Conservation (phyloP, 2,329 filamentous ascomycete species). For the Hymenoscyphus fructigenus region DNA sequence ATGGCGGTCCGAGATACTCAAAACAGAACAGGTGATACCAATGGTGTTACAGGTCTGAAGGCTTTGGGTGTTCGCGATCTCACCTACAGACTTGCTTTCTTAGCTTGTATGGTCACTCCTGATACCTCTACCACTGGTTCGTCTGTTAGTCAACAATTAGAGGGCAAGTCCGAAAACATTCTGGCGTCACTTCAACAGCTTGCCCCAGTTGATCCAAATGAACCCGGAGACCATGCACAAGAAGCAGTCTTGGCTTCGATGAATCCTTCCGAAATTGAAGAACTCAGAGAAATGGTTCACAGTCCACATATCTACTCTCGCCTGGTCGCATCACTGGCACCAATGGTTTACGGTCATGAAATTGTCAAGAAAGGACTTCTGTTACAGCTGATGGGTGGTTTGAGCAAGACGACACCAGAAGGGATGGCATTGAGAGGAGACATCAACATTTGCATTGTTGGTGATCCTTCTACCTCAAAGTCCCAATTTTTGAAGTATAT, state of each 20-base stretch:
- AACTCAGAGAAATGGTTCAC: constrained; percentile 90
- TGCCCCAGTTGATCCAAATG: constrained; percentile 63
- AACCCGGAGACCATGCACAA: constrained; percentile 81
- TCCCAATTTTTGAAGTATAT: constrained; percentile 98
- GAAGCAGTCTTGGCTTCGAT: constrained; percentile 83
- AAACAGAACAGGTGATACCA: constrained; percentile 74
- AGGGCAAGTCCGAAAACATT: constrained; percentile 78
- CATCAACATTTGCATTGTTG: constrained; percentile 98
- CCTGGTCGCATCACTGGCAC: constrained; percentile 88
- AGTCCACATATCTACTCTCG: constrained; percentile 92
- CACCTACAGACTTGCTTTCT: constrained; percentile 93
- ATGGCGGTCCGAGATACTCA: constrained; percentile 82
- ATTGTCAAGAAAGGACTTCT: constrained; percentile 97
- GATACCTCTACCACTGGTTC: constrained; percentile 81
- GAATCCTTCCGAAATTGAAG: constrained; percentile 83
- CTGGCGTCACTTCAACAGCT: constrained; percentile 78
- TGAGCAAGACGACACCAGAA: constrained; percentile 87
- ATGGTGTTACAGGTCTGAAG: constrained; percentile 84
- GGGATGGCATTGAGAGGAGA: constrained; percentile 95
- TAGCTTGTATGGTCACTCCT: constrained; percentile 92
- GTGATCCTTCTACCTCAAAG: constrained; percentile 94
- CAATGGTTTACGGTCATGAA: constrained; percentile 95
- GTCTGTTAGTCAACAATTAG: constrained; percentile 64
- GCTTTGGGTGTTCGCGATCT: constrained; percentile 91
- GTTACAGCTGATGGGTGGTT: constrained; percentile 92